Base-by-base conservation (phyloP, 352 stramenopile genomes). In the Pythium myriotylum region DNA sequence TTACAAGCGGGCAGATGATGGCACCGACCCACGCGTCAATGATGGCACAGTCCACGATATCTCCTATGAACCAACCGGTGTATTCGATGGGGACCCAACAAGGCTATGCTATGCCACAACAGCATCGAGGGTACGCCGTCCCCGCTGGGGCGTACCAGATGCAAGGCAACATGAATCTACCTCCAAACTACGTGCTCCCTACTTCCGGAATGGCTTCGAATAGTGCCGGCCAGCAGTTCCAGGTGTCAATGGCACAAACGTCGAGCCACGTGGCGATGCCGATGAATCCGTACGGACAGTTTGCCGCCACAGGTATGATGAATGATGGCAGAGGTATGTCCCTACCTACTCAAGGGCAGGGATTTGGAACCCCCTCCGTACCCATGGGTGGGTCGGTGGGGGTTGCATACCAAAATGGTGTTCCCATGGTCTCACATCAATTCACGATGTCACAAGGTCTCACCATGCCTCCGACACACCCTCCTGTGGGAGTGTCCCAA, bases 101-200 rank as follows among this genome's bases (percentile, higher is more conserved):
- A 40, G 74, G 72, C 43, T 88, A 77, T n/a, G 59, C 71, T 39
- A 82, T 76, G 47, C 39, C 45, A 14, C 59, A 59, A 37, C 55
- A 66, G 13, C 70, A 74, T 39, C 54, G 56, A 46, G 35, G 39
- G 23, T 86, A 84, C 19, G 68, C 74, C 20, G 73, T 74, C 3
- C 59, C 73, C 8, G 62, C 66, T 19, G 37, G 37, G 9, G 60
- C 67, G n/a, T 91, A 78, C 26, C 47, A 71, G 19, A 72, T 91
- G 64, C 73, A 76, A 32, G 63, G 67, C 45, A 81, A 69, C 27
- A 71, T 84, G 52, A 59, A 53, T 3, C 57, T 86, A 20, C 62
- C 79, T 20, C 71, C 69, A 13, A 85, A 77, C 52, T 92, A 92
- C 40, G 79, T 70, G 16, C 57, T 86, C 19, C 65, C 82, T 0